Evolutionary conservation across 2,329 filamentous ascomycete species (phyloP).

Genomic region (Chlorencoelia australis): DNA sequence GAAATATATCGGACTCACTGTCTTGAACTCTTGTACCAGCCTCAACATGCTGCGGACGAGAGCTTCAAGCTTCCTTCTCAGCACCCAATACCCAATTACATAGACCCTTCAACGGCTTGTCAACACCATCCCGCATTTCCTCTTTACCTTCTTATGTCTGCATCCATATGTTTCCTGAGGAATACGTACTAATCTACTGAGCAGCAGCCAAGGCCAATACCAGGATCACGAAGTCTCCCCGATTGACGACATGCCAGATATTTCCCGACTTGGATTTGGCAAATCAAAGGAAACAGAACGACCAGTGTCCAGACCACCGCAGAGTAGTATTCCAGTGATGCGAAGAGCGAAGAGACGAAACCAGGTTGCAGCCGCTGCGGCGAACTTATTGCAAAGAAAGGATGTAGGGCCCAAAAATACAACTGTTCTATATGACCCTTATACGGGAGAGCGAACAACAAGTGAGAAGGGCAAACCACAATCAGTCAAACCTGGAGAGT

Average conservation of each 20-base stretch:
- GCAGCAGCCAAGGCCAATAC: slow-evolving; percentile 14
- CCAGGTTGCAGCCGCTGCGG: slow-evolving; percentile 18
- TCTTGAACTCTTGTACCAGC: no score
- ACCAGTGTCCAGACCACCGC: slow-evolving; percentile 5
- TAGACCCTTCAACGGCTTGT: no score
- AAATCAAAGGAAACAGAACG: slow-evolving; percentile 4
- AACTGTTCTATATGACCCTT: slow-evolving; percentile 52
- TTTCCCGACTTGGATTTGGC: slow-evolving; percentile 14
- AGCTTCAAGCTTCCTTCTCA: no score
- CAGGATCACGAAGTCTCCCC: slow-evolving; percentile 31
- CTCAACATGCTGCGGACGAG: no score
- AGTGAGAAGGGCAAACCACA: slow-evolving; percentile 43
- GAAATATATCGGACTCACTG: no score
- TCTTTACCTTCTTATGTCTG: no score
- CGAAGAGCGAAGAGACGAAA: slow-evolving; percentile 25
- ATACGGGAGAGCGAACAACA: slow-evolving; percentile 55
- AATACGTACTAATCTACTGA: no score
- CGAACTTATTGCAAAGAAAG: slow-evolving; percentile 19
- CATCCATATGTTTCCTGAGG: no score
- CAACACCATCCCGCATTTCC: no score
- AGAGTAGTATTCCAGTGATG: slow-evolving; percentile 25
- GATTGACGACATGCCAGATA: slow-evolving; percentile 28
- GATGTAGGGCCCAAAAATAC: slow-evolving; percentile 19
- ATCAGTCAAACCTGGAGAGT: slow-evolving; percentile 46
- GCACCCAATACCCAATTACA: no score